Conservation (phyloP, 202 grass and related monocot genomes). For the Brachypodium distachyon region DNA sequence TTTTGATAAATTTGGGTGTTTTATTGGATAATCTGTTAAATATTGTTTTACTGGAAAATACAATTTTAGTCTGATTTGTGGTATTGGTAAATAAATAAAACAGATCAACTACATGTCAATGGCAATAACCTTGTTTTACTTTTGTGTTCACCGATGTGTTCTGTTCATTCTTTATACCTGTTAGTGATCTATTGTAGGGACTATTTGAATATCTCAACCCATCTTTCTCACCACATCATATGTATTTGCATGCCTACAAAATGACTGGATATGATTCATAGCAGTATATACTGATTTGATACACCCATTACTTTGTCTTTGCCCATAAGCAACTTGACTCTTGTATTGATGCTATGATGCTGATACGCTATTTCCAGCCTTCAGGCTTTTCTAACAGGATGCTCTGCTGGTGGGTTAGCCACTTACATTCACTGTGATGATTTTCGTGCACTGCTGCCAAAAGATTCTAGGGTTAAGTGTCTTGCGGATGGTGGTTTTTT, state of each 20-base stretch:
- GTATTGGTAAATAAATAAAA: not conserved
- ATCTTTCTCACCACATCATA: not conserved
- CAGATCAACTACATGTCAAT: not conserved
- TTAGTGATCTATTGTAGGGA: not conserved
- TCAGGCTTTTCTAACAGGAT: conserved; percentile 91
- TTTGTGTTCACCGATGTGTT: not conserved
- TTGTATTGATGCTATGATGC: conserved; percentile 30
- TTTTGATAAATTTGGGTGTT: not conserved
- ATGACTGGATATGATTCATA: not conserved
- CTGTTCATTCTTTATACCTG: not conserved
- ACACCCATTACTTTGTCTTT: not conserved
- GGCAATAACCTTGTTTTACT: not conserved
- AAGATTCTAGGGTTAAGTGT: conserved; percentile 70
- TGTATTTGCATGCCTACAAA: not conserved
- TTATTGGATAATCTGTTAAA: not conserved
- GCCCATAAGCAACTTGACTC: not conserved
- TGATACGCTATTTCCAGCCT: conserved; percentile 51
- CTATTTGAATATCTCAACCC: not conserved
- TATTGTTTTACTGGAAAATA: not conserved
- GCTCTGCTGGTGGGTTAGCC: conserved; percentile 89
- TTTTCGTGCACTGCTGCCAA: conserved; percentile 56
- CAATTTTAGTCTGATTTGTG: not conserved
- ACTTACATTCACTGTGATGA: conserved; percentile 90
- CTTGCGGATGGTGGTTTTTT: conserved; percentile 89
- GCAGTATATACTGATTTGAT: not conserved